Conservation (phyloP, 2,329 filamentous ascomycete species). For the Zasmidium citrigriseum region DNA sequence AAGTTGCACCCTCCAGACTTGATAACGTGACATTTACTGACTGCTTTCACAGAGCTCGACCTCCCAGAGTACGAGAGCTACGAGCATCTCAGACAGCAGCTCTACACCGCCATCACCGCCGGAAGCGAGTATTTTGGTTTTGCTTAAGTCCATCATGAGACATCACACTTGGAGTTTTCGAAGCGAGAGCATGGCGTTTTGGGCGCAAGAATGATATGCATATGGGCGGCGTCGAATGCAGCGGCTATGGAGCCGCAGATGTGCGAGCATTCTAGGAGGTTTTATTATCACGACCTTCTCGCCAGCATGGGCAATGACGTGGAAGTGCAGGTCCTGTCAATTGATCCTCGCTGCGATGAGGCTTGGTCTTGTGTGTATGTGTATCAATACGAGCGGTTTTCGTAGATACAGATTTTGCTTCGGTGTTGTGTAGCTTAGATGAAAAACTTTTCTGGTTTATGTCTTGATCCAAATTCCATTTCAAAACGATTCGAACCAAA, state of each 20-base stretch:
- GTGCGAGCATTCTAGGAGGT: not conserved
- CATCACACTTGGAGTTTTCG: constrained; percentile 7
- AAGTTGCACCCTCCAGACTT: constrained; percentile 50
- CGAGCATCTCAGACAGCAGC: constrained; percentile 79
- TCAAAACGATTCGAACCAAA: not conserved
- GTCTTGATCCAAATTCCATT: not conserved
- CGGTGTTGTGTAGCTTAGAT: not conserved
- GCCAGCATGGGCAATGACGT: not conserved
- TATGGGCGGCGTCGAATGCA: not conserved
- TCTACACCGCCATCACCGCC: constrained; percentile 95
- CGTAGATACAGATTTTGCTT: constrained; percentile 9
- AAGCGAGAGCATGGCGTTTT: constrained; percentile 7
- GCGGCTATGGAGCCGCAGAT: not conserved
- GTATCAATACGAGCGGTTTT: constrained; percentile 13
- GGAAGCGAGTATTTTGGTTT: constrained; percentile 98
- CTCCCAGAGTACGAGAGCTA: constrained; percentile 98
- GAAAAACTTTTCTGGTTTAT: not conserved
- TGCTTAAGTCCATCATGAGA: constrained; percentile 58
- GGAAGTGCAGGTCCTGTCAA: constrained; percentile 14
- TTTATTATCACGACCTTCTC: not conserved
- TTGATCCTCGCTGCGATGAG: not conserved
- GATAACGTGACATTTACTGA: constrained; percentile 38
- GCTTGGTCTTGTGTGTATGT: not conserved
- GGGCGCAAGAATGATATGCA: not conserved
- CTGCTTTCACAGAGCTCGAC: constrained; percentile 73